Evolutionary conservation across 2,329 filamentous ascomycete genomes (phyloP).

Genomic region (Fusarium irregulare): DNA sequence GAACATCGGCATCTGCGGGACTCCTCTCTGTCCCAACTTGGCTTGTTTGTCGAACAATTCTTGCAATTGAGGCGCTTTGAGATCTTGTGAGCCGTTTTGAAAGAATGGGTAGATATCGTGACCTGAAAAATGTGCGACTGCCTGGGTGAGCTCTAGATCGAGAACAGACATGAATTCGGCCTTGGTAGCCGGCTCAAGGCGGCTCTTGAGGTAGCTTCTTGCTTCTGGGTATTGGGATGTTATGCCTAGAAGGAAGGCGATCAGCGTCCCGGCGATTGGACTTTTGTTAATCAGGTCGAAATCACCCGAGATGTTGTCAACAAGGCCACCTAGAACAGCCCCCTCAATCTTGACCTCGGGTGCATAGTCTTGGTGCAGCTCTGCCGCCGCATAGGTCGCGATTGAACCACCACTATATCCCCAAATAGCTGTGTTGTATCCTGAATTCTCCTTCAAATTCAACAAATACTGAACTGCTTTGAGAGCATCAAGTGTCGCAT

Average conservation of each 20-base stretch:
- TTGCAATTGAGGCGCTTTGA: constrained; percentile 37
- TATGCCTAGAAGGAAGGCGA: constrained; percentile 30
- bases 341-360: constrained; percentile 21
- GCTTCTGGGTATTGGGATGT: constrained; percentile 34
- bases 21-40: constrained; percentile 50
- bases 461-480: constrained; percentile 50
- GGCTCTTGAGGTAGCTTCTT: constrained; percentile 21
- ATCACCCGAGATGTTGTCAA: constrained; percentile 30
- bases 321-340: constrained; percentile 32
- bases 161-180: constrained; percentile 18
- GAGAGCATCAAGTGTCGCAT: constrained; percentile 56
- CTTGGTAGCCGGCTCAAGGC: constrained; percentile 11
- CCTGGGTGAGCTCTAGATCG: constrained; percentile 10
- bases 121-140: constrained; percentile 33
- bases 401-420: constrained; percentile 42
- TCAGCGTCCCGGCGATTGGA: constrained; percentile 17
- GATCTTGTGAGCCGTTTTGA: constrained; percentile 38
- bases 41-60: constrained; percentile 46
- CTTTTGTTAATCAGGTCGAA: constrained; percentile 31
- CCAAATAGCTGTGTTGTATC: constrained; percentile 21
- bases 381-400: constrained; percentile 27
- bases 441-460: background rate
- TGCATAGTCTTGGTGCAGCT: constrained; percentile 34
- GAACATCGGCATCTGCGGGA: constrained; percentile 60
- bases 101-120: constrained; percentile 48